Conservation (phyloP, 768 basidiomycete species). For the Xerocomellus dryophilus region DNA sequence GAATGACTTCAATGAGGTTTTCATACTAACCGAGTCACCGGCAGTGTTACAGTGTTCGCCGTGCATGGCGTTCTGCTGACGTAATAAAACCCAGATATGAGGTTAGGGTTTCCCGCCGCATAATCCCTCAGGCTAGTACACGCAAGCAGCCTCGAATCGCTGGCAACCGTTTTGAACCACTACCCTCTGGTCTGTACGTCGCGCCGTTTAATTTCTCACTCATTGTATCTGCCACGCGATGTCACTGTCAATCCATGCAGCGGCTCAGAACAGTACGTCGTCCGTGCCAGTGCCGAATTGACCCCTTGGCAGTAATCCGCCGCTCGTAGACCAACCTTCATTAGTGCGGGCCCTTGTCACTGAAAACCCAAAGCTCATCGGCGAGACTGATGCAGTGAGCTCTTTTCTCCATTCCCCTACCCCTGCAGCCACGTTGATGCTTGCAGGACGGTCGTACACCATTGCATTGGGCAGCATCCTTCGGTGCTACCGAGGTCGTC, state of each 20-base stretch:
- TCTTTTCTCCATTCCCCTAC: not conserved
- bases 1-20: not conserved
- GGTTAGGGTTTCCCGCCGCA: constrained; percentile 23
- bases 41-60: too few relatives aligned
- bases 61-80: too few relatives aligned
- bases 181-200: not conserved
- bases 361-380: constrained; percentile 59
- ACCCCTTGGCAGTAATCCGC: not conserved
- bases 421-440: not conserved
- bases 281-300: not conserved
- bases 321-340: constrained; percentile 59
- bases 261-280: constrained; percentile 62
- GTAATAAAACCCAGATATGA: constrained; percentile 13
- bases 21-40: too few relatives aligned
- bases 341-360: constrained; percentile 63
- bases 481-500: constrained; percentile 64
- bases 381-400: constrained; percentile 61
- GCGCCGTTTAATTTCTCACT: not conserved
- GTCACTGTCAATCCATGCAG: constrained; percentile 53
- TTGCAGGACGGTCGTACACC: constrained; percentile 73
- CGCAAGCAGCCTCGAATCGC: constrained; percentile 4
- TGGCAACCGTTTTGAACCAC: not conserved
- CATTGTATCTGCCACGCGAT: constrained; percentile 23
- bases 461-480: constrained; percentile 83
- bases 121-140: too few relatives aligned